Evolutionary conservation across 1,139 yeast genomes (phyloP).

Genomic region (Kodamaea ohmeri): DNA sequence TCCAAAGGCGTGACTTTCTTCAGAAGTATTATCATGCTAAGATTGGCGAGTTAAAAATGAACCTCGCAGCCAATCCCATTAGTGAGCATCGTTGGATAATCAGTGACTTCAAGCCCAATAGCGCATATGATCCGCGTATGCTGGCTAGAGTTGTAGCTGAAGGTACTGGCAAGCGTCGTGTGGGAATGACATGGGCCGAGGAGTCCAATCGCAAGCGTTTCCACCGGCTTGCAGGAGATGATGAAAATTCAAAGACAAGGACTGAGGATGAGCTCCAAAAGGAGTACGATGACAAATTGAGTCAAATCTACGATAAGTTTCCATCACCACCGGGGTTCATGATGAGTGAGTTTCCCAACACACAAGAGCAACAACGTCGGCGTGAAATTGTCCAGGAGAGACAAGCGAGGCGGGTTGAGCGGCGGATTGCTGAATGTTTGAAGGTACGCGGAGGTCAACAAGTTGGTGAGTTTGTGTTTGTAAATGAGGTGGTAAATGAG

Average conservation of each 20-base stretch:
- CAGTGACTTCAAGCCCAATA: conserved; percentile 47
- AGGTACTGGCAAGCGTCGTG: conserved; percentile 19
- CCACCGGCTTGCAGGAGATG: conserved; percentile 19
- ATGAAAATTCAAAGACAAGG: conserved; percentile 4
- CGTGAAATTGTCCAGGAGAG: conserved; percentile 14
- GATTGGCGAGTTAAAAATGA: conserved; percentile 23
- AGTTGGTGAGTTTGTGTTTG: conserved; percentile 20
- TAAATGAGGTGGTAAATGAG: conserved; percentile 17
- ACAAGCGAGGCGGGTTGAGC: conserved; percentile 15
- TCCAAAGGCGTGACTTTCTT: conserved; percentile 33
- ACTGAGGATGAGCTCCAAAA: conserved; percentile 6
- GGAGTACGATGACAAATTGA: conserved; percentile 13
- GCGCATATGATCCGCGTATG: conserved; percentile 18
- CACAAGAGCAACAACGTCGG: conserved; percentile 42
- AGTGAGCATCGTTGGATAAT: conserved; percentile 35
- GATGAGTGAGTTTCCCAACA: conserved; percentile 58
- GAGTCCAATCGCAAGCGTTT: conserved; percentile 31
- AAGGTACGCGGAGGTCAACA: conserved; percentile 15
- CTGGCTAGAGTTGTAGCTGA: conserved; percentile 13
- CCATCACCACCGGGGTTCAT: conserved; percentile 68
- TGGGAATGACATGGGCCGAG: conserved; percentile 30
- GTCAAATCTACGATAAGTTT: conserved; percentile 41
- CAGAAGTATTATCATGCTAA: conserved; percentile 25
- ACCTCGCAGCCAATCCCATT: conserved; percentile 24
- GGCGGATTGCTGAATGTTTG: conserved; percentile 16